phyloP scores from a whole-genome alignment of 1,139 yeast genomes.

The Magnusiomyces tetraspermus region DNA sequence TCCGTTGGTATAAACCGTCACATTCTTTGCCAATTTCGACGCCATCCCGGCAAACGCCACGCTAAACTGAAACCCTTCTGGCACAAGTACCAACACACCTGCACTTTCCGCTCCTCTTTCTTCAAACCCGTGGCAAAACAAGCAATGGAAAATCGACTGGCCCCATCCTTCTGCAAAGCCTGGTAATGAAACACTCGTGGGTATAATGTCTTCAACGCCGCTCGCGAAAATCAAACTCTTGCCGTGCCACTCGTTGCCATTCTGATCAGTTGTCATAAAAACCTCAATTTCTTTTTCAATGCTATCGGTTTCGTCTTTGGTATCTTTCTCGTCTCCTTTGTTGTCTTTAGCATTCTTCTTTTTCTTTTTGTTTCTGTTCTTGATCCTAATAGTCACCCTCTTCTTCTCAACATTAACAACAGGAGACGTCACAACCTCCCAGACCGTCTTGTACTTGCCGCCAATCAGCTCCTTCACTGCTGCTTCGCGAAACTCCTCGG shows the following conservation, averaged over 20 bases:
- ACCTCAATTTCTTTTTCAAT: neutral
- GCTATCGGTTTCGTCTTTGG: neutral
- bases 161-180: conserved; percentile 10
- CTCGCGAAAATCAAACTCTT: conserved; percentile 5
- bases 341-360: neutral
- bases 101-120: conserved; percentile 5
- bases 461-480: conserved; percentile 5
- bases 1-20: conserved; percentile 7
- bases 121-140: conserved; percentile 10
- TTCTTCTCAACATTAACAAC: too few relatives aligned
- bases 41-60: conserved; percentile 7
- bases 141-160: conserved; percentile 8
- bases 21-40: conserved; percentile 4
- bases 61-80: conserved; percentile 1
- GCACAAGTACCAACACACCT: conserved; percentile 3
- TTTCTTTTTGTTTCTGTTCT: neutral
- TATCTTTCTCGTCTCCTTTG: neutral
- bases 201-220: conserved; percentile 4
- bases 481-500: conserved; percentile 3
- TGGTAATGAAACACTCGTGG: neutral
- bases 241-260: conserved; percentile 7
- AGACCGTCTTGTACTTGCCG: conserved; percentile 8
- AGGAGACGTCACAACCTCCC: conserved; percentile 7
- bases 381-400: too few relatives aligned
- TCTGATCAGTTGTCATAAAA: conserved; percentile 1